Evolutionary conservation across 139 green algal species (phyloP).

Genomic region (Pseudopediastrum boryanum): DNA sequence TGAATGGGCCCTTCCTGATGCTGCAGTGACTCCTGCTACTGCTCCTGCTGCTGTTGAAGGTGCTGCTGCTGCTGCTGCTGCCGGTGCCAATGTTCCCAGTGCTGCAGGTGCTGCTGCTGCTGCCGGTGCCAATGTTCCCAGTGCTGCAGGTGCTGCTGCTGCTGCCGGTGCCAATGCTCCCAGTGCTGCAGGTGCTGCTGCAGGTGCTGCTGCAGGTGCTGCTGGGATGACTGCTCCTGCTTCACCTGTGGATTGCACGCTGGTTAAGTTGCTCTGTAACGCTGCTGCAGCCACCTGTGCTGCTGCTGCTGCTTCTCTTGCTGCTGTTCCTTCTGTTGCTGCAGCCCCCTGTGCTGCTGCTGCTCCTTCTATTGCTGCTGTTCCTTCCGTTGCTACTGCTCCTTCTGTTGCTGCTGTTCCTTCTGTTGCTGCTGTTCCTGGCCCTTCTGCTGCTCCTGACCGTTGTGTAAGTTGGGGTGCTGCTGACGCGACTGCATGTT

Average conservation of each 20-base stretch:
- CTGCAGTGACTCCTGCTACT: background rate
- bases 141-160: background rate
- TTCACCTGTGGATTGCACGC: background rate
- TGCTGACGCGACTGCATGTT: background rate
- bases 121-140: background rate
- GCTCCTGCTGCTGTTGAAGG: background rate
- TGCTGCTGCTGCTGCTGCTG: background rate
- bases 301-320: background rate
- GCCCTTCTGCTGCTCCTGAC: background rate
- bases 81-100: background rate
- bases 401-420: background rate
- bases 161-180: background rate
- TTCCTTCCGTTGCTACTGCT: background rate
- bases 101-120: background rate
- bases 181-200: background rate
- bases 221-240: background rate
- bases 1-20: too few species aligned
- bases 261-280: background rate
- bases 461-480: background rate
- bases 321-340: background rate
- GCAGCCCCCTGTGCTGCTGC: slow-evolving; percentile 2
- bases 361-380: background rate
- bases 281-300: background rate
- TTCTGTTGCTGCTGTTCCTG: background rate
- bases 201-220: background rate